Base-by-base conservation (phyloP, 2,329 filamentous ascomycete species). In the Claviceps sorghi region DNA sequence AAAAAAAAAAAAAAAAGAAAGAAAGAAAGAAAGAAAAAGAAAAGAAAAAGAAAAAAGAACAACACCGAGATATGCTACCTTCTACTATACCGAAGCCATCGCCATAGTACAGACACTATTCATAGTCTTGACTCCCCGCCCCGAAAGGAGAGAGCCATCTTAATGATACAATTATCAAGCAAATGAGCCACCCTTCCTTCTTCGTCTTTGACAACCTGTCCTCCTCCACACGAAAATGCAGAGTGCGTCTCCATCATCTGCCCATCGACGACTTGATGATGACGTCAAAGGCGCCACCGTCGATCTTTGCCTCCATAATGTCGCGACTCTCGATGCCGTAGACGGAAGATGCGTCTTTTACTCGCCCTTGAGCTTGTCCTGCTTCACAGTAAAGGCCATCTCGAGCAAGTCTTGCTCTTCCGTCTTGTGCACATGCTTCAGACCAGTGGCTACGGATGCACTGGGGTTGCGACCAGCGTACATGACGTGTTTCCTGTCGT, bases 381-480 rank as follows among this genome's bases (percentile, higher is more conserved):
- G 80, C 61, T 72, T 80, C 42, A 84, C 79, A 13, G 69, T 72
- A 61, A 83, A 83, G 52, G 81, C 81, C 69, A 71, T 75, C 64
- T 83, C 72, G 59, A 91, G 71, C 60, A 98, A 70, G 48, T 93
- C 88, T 67, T 86, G 78, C 78, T 97, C 93, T 75, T 98, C 93
- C 79, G 91, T 94, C 71, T 82, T 73, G 71, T 98, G 93, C 52
- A 78, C 81, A 45, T 77, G 73, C 82, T 98, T 98, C 65, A 93
- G 73, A 69, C 93, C 93, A 52, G 91, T 95, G 40, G 93, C 93
- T 29, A 97, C 91, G 58, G 85, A 91, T 17, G 93, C 91, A 64
- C 88, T 95, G 40, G 91, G 91, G 71, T 89, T 84, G 62, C 93
- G 85, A 60, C 93, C 93, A 55, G 93, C 93, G 69, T 97, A 98